These are phyloP conservation scores for Globisporangium apiculatum DNA, from an alignment of 352 stramenopile genomes.

Conservation along the genomic window DNA sequence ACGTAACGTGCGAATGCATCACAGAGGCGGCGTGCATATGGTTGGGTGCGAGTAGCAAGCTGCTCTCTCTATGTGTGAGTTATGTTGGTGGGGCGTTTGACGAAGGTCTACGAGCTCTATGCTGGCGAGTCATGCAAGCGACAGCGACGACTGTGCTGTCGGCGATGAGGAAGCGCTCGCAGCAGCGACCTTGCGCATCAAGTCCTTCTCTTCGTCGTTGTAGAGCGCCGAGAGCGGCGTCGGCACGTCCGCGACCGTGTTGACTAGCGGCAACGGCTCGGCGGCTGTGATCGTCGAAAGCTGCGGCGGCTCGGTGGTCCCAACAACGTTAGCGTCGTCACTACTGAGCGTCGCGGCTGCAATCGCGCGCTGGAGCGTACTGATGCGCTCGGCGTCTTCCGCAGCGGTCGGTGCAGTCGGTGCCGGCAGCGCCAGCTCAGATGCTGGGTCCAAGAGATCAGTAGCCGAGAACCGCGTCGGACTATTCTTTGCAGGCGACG, in stretches of 20 bases:
- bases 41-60: no score
- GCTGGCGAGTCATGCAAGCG: background rate
- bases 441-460: slow-evolving; percentile 8
- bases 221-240: slow-evolving; percentile 65
- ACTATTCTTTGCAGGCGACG: background rate
- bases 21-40: no score
- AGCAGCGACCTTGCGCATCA: slow-evolving; percentile 47
- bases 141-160: background rate
- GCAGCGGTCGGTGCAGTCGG: background rate
- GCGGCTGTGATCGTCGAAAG: no score
- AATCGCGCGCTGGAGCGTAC: slow-evolving; percentile 11
- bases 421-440: background rate
- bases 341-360: slow-evolving; percentile 5
- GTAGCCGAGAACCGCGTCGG: slow-evolving; percentile 1
- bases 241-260: slow-evolving; percentile 29
- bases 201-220: slow-evolving; percentile 57
- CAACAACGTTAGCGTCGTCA: no score
- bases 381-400: slow-evolving; percentile 9
- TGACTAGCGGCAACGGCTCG: no score
- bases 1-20: no score
- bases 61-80: no score
- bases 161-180: background rate
- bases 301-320: no score
- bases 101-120: no score
- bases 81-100: no score